Base-by-base conservation (phyloP, 2,329 filamentous ascomycete species). In the Hyphodiscus sp. region DNA sequence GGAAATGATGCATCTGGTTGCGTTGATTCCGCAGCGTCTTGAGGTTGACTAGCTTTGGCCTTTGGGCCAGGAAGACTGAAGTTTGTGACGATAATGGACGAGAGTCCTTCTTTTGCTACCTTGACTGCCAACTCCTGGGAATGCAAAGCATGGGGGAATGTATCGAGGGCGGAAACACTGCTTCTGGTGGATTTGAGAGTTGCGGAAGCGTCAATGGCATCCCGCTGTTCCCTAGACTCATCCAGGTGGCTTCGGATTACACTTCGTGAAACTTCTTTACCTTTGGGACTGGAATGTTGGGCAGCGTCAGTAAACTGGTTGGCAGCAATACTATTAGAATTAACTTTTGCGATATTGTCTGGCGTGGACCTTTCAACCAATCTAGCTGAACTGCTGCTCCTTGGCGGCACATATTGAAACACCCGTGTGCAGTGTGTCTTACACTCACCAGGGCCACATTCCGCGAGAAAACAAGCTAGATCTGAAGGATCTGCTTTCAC, bases 51-150 rank as follows among this genome's bases (percentile, higher is more conserved):
- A 26, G 4, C 23, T 8, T 26, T 26, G 23, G 51, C n/a, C 41
- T 59, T 63, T 20, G 60, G 62, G 13, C 60, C 63, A 45, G 62
- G 58, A 9, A 66, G 49, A 48, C 61, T 65, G 47, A 66, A 66
- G 30, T 63, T 66, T 8, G 64, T 66, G 15, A 59, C 54, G 7
- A 66, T 47, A 6, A 53, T 56, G 7, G 63, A 58, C n/a, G 63
- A 58, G 46, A 63, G 55, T 2, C 49, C 49, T 5, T 16, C 43
- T 23, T 41, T 41, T 9, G 30, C 23, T 20, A 61, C 59, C 30
- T 56, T 58, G 13, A 52, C 45, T 19, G 50, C 57, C 29, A 56
- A 42, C 41, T 61, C 53, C 42, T 53, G 44, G 1, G 59, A 61
- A 9, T 60, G 23, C 23, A 26, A 26, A 26, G 23, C 61, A 45